These are phyloP conservation scores for Chlamydomonas applanata DNA, from an alignment of 139 green algal species.

Conservation along the genomic window DNA sequence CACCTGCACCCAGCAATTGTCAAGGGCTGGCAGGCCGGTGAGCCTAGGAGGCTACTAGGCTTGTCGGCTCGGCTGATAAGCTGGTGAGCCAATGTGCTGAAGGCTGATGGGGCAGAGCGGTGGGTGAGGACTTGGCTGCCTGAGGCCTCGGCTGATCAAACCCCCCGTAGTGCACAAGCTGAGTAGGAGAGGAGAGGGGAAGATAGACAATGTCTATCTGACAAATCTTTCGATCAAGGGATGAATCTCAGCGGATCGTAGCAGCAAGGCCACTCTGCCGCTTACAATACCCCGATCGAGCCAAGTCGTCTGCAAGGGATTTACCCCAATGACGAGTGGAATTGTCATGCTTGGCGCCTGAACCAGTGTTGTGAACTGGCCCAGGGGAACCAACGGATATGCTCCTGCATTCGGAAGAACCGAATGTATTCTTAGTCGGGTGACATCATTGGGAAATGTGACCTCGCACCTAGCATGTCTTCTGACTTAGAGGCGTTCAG, in stretches of 20 bases:
- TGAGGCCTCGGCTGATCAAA: too few species aligned
- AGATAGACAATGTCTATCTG: too few species aligned
- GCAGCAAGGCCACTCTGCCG: slow-evolving; percentile 83
- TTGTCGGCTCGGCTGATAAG: too few species aligned
- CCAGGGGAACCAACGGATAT: slow-evolving; percentile 58
- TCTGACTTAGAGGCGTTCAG: slow-evolving; percentile 45
- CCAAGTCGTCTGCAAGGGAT: slow-evolving; percentile 87
- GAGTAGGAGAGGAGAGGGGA: too few species aligned
- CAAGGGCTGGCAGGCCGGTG: too few species aligned
- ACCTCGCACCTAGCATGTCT: slow-evolving; percentile 46
- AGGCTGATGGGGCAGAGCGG: too few species aligned
- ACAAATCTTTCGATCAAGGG: slow-evolving; percentile 61
- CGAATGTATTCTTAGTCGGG: slow-evolving; percentile 71
- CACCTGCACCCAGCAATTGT: too few species aligned
- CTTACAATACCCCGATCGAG: slow-evolving; percentile 84
- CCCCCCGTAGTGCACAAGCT: too few species aligned
- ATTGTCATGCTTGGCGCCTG: slow-evolving; percentile 56
- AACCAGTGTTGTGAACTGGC: slow-evolving; percentile 36
- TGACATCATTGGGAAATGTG: slow-evolving; percentile 42
- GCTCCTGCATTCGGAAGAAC: slow-evolving; percentile 56
- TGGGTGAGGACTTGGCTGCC: too few species aligned
- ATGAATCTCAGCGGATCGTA: slow-evolving; percentile 84
- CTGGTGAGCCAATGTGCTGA: too few species aligned
- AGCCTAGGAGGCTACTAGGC: too few species aligned
- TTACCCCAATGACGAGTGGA: slow-evolving; percentile 75